Evolutionary conservation across 2,329 filamentous ascomycete species (phyloP), one percentile per base, ranked within the genome.

Genomic region (Blastomyces emzantsi): DNA sequence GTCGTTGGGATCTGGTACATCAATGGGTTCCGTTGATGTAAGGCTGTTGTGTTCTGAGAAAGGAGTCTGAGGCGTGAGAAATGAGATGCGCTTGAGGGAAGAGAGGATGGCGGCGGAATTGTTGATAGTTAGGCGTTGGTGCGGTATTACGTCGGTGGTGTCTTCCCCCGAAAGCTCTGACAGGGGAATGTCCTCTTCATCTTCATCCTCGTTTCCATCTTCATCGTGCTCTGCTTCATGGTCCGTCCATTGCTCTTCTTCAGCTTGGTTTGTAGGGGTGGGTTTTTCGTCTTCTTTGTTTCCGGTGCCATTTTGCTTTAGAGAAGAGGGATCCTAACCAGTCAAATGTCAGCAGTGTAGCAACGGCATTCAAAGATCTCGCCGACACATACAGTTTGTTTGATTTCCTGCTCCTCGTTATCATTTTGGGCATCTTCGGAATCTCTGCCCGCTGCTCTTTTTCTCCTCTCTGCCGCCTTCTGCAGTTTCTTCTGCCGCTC

Each of bases 81-180:
- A 76, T 60, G 75, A 76, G 68, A 80, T 77, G 66, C 92, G 90
- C 72, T 89, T 89, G 66, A 95, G 83, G 15, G 91, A 87, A 69
- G 90, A 82, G 68, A 86, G 85, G 61, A 99, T 89, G 43, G 93
- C 94, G 68, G 90, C 82, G 62, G 90, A 92, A 81, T 99, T 99
- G 84, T 99, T 97, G 80, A 97, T 97, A 62, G 92, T 97, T 68
- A 97, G 87, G 70, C 92, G 90, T 74, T 94, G 91, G 78, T 96
- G 90, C 19, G 92, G 90, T 66, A 96, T 86, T 51, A 96, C 84
- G 73, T 96, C 92, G 77, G 90, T 90, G 70, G 86, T 88, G 71
- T 95, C 92, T 67, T 90, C 89, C 25, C 90, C 90, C 62, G 89
- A 82, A 52, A 88, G 87, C 70, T 97, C 92, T 41, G 91, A 96